Evolutionary conservation across 495 filamentous ascomycete species (phyloP).

Genomic region (Amniculicola lignicola): DNA sequence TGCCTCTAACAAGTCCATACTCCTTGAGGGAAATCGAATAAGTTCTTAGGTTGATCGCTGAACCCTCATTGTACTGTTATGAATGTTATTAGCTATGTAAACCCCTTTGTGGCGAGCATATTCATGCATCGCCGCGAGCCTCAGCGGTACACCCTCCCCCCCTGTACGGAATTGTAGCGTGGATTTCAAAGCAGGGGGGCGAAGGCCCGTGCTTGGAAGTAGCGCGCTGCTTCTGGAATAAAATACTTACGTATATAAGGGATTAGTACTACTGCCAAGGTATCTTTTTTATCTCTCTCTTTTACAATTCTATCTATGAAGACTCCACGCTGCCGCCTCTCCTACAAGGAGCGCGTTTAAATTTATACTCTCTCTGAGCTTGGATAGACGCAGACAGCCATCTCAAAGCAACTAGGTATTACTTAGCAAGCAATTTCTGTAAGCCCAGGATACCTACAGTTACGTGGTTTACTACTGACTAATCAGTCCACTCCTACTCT

Average conservation of each 20-base stretch:
- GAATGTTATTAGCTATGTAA: conserved; percentile 4
- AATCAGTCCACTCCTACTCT: too few relatives aligned
- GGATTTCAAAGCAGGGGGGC: too few relatives aligned
- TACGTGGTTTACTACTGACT: too few relatives aligned
- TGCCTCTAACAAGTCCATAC: conserved; percentile 1
- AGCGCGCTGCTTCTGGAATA: too few relatives aligned
- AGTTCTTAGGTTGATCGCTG: not conserved
- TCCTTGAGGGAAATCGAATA: not conserved
- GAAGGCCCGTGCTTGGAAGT: not conserved
- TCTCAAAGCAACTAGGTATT: not conserved
- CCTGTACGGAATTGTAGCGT: too few relatives aligned
- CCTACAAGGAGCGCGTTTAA: too few relatives aligned
- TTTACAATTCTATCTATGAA: not conserved
- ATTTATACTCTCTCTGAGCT: not conserved
- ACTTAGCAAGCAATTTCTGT: too few relatives aligned
- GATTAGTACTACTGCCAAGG: not conserved
- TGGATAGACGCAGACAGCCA: conserved; percentile 1
- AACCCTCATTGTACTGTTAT: conserved; percentile 1
- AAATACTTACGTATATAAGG: not conserved
- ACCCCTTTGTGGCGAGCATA: not conserved
- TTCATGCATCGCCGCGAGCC: not conserved
- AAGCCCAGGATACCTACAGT: too few relatives aligned
- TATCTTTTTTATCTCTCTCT: not conserved
- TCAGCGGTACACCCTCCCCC: not conserved
- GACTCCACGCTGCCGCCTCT: too few relatives aligned